These are phyloP conservation scores for Talaromyces albobiverticillius DNA, from an alignment of 2,329 filamentous ascomycete species.

Conservation along the genomic window DNA sequence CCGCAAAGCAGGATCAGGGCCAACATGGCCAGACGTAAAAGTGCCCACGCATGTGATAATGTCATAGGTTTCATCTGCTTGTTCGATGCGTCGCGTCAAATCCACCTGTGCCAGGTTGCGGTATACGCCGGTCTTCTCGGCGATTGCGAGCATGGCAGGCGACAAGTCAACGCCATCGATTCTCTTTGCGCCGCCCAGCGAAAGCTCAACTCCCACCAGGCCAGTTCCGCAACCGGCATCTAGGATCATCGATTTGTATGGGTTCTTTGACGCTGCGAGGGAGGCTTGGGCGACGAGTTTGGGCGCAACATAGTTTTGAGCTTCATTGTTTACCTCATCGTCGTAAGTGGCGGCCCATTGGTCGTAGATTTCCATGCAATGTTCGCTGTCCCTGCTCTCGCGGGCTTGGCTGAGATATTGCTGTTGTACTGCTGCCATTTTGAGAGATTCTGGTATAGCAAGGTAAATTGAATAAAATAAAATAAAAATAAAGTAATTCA, in stretches of 20 bases:
- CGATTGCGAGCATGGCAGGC: conserved; percentile 53
- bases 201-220: conserved; percentile 50
- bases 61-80: conserved; percentile 45
- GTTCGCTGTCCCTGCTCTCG: conserved; percentile 30
- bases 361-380: conserved; percentile 43
- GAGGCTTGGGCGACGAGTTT: conserved; percentile 36
- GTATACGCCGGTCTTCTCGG: conserved; percentile 49
- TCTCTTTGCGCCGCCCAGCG: conserved; percentile 41
- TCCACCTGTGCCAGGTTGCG: conserved; percentile 45
- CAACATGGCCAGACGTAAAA: conserved; percentile 56
- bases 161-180: conserved; percentile 55
- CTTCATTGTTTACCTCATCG: conserved; percentile 35
- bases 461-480: too few relatives aligned
- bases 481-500: too few relatives aligned
- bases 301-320: conserved; percentile 43
- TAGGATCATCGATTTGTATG: conserved; percentile 36
- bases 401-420: conserved; percentile 36
- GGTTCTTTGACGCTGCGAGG: conserved; percentile 19
- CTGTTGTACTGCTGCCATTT: too few relatives aligned
- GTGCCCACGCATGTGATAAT: conserved; percentile 55
- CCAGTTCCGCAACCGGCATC: conserved; percentile 59
- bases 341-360: conserved; percentile 49
- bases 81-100: conserved; percentile 44
- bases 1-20: conserved; percentile 45
- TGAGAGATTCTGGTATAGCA: too few relatives aligned